Evolutionary conservation across 345 rosid genomes (phyloP), one percentile per base, ranked within the genome.

Genomic region (Salix caprea): DNA sequence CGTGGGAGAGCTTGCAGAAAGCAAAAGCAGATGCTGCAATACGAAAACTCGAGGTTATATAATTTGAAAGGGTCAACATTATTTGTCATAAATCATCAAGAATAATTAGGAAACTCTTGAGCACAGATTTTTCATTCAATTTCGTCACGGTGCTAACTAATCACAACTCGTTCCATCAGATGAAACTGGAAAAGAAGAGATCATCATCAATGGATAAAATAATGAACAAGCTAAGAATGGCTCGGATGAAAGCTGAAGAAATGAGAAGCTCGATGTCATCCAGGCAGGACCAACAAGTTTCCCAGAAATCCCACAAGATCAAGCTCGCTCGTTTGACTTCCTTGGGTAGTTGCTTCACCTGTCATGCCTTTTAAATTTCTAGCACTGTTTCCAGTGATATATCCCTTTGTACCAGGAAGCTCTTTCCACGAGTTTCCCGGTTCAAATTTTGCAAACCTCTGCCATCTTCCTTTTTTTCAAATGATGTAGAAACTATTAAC

Each of bases 1-100:
- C 99, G 40, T 96, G 99, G 99, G 99, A 96, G 76, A 96, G 92
- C 81, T 76, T 96, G 77, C 99, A 96, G 84, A 91, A 89, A 82
- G 97, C 98, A 50, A 96, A 92, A 87, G 99, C 98, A n/a, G 97
- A 96, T 86, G 98, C 99, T 6, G 92, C 98, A 61, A 88, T 93
- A 28, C 71, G 92, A 75, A 93, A 90, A 81, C 94, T 96, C 0
- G 98, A 96, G 99, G 99, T 95, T 36, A 13, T 16, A 28, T n/a
- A 18, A 15, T 21, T 54, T 54, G 60, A 54, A 54, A 0, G 7
- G 24, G n/a, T 52, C 58, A 19, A 52, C 8, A 19, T 52, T 18
- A 52, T 18, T 19, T 52, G 58, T 52, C 21, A 16, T 52, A 7
- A 18, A 19, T 52, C n/a, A 1, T 18, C 58, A 52, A 52, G 58